Evolutionary conservation across 1,284 basidiomycete species (phyloP), one percentile per base, ranked within the genome.

Genomic region (Meira nashicola): DNA sequence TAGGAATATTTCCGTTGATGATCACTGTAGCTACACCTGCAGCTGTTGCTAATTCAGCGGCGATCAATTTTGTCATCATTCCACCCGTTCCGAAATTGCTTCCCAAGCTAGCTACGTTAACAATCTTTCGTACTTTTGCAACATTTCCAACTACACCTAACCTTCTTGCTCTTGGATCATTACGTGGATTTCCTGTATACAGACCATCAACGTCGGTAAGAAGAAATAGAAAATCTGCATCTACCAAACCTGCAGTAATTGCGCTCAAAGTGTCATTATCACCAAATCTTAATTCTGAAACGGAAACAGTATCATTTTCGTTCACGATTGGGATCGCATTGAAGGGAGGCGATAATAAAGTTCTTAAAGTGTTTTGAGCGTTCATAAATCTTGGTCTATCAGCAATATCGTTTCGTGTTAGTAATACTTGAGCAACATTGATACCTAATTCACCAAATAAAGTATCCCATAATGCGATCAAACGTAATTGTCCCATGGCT

Each of bases 61-160:
- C 94, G 64, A 98, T 95, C 62, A 98, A 85, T 77, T 98, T 99
- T 6, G 95, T 98, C 80, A 95, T 92, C 95, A 98, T 98, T 5
- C 95, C 95, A 1, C 94, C 95, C 1, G 95, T 98, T 0, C 94
- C 95, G 11, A 99, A 84, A 64, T 85, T 90, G 0, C 91, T 93
- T 0, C 94, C 95, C 5, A 94, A 83, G 0, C 92, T 96, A 2
- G 86, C 85, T 0, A 92, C 95, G 70, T 89, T 90, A 2, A 97
- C 93, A 84, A 90, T 83, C 17, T 85, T 81, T 23, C 92, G 86
- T 63, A 95, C 91, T 25, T 84, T 84, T 23, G 87, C 83, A 19
- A 96, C 87, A 28, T 92, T 93, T 1, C 85, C 82, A 1, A 98
- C 93, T 7, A 88, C 84, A 39, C 89, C 84, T 17, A 98, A 88